Conservation (phyloP, 2,329 filamentous ascomycete species). For the Fusarium sp. region DNA sequence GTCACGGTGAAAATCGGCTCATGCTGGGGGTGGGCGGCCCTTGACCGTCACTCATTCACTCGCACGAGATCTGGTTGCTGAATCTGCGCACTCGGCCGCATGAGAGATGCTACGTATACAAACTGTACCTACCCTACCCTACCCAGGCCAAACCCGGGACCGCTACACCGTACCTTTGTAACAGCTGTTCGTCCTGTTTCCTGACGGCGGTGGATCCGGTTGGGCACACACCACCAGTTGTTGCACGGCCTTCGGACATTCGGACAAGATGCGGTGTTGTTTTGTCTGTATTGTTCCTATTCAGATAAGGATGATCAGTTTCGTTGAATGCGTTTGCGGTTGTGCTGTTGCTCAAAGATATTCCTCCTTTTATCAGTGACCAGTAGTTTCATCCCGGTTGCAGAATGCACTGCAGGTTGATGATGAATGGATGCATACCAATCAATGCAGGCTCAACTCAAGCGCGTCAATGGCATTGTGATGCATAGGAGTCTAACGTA, state of each 20-base stretch:
- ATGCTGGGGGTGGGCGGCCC: constrained; percentile 6
- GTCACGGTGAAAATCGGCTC: constrained; percentile 33
- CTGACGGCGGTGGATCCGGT: constrained; percentile 26
- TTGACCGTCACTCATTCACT: constrained; percentile 23
- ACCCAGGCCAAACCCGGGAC: constrained; percentile 1
- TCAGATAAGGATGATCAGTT: background rate
- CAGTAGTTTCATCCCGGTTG: background rate
- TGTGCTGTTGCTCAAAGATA: background rate
- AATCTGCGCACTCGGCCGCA: constrained; percentile 27
- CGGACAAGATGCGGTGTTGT: constrained; percentile 27
- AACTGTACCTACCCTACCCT: constrained; percentile 7
- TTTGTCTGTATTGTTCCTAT: background rate
- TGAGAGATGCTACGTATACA: constrained; percentile 3
- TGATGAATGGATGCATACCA: background rate
- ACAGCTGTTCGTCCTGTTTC: constrained; percentile 37
- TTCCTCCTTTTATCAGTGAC: background rate
- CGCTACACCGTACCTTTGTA: constrained; percentile 26
- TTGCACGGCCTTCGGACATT: constrained; percentile 38
- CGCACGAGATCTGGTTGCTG: constrained; percentile 35
- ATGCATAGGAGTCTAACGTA: background rate
- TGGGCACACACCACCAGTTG: constrained; percentile 38
- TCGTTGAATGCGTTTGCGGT: constrained; percentile 3
- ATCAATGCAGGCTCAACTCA: background rate
- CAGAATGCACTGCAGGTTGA: background rate
- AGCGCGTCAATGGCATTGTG: background rate